A percentile compares a stretch with the other conserved stretches of the same genome.
These are phyloP conservation scores for Fusarium penzigii DNA, from an alignment of 2,329 filamentous ascomycete genomes.

Conservation along the genomic window DNA sequence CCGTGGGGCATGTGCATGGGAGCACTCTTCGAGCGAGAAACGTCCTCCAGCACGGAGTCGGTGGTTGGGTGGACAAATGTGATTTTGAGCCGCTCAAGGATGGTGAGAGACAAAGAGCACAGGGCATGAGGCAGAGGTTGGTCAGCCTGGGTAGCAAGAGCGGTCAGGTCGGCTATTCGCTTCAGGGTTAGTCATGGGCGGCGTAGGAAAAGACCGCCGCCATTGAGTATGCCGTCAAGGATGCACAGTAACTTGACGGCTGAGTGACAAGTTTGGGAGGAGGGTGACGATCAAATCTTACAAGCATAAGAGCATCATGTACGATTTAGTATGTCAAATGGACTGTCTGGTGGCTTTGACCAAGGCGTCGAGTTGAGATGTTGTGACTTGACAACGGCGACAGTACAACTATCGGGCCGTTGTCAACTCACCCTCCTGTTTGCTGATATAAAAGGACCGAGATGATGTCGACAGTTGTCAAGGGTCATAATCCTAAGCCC, in stretches of 20 bases:
- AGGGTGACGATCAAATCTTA: too few species aligned
- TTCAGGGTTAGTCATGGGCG: constrained; percentile 47
- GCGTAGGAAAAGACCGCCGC: neutral
- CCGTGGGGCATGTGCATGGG: constrained; percentile 62
- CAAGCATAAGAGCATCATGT: too few species aligned
- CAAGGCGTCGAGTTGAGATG: too few species aligned
- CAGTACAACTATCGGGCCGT: too few species aligned
- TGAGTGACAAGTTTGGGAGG: neutral
- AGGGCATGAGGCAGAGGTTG: constrained; percentile 64
- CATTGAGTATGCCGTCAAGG: neutral
- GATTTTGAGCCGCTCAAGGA: constrained; percentile 53
- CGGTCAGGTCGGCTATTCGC: constrained; percentile 64
- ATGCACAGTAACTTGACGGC: neutral
- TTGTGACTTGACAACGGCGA: too few species aligned
- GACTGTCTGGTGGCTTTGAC: too few species aligned
- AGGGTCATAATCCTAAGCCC: too few species aligned
- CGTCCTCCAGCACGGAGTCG: constrained; percentile 74
- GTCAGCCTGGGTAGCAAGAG: constrained; percentile 62
- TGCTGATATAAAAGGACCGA: too few species aligned
- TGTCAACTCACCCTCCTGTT: too few species aligned
- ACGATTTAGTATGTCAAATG: too few species aligned
- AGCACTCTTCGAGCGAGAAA: constrained; percentile 64
- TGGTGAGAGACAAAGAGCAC: constrained; percentile 50
- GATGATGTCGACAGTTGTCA: too few species aligned
- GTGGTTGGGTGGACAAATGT: constrained; percentile 62